phyloP scores from a whole-genome alignment of 2,329 filamentous ascomycete species.

The Colletotrichum destructivum region DNA sequence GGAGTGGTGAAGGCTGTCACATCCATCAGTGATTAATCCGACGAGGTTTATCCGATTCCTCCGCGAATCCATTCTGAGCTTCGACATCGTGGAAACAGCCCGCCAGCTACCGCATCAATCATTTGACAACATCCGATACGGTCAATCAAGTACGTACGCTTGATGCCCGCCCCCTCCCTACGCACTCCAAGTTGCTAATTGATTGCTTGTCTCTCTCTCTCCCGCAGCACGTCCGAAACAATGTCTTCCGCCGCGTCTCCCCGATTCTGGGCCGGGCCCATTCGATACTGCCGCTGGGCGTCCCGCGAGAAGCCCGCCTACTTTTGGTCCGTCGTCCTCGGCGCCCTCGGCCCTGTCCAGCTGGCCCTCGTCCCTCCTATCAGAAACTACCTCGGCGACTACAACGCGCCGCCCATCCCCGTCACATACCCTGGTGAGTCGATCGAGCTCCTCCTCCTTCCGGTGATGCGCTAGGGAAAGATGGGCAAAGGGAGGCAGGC shows the following conservation, averaged over 20 bases:
- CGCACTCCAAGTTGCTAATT: neutral
- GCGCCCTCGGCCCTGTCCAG: constrained; percentile 78
- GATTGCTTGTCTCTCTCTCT: too few relatives aligned
- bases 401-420: constrained; percentile 80
- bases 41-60: constrained; percentile 26
- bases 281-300: constrained; percentile 91
- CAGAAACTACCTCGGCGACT: constrained; percentile 80
- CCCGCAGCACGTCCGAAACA: constrained; percentile 14
- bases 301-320: constrained; percentile 89
- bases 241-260: constrained; percentile 78
- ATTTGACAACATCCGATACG: constrained; percentile 38
- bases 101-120: constrained; percentile 27
- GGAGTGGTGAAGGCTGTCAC: too few relatives aligned
- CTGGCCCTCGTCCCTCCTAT: constrained; percentile 82
- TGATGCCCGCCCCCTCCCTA: neutral
- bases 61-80: constrained; percentile 35
- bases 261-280: constrained; percentile 86
- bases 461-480: neutral
- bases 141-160: constrained; percentile 55
- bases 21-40: constrained; percentile 8
- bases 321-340: constrained; percentile 89
- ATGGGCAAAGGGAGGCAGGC: neutral
- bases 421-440: constrained; percentile 92
- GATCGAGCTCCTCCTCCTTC: neutral
- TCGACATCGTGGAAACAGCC: constrained; percentile 27